phyloP scores from a whole-genome alignment of 2,329 filamentous ascomycete genomes.

The Zarea fungicola region DNA sequence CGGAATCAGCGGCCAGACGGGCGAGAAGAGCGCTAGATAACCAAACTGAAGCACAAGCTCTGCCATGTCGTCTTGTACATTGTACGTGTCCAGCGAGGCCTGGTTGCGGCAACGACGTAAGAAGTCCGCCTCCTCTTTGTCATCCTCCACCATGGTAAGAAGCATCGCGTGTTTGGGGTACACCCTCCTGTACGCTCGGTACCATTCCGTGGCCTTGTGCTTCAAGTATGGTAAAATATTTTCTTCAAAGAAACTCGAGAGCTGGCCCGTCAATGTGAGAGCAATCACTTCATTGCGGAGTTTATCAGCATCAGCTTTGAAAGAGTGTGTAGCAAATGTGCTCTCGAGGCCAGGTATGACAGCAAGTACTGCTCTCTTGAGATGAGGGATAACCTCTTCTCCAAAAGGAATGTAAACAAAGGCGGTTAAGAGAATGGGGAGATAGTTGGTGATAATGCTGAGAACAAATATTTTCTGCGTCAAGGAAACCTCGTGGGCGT shows the following conservation, averaged over 20 bases:
- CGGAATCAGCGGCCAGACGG: slow-evolving; percentile 70
- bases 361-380: slow-evolving; percentile 54
- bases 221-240: slow-evolving; percentile 65
- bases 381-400: slow-evolving; percentile 58
- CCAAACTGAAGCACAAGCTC: slow-evolving; percentile 72
- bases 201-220: slow-evolving; percentile 48
- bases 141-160: slow-evolving; percentile 46
- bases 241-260: slow-evolving; percentile 68
- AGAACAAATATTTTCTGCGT: slow-evolving; percentile 72
- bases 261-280: slow-evolving; percentile 66
- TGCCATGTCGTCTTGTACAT: slow-evolving; percentile 66
- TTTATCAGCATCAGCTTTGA: slow-evolving; percentile 60
- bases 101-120: slow-evolving; percentile 60
- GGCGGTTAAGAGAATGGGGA: slow-evolving; percentile 69
- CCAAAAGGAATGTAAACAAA: slow-evolving; percentile 78
- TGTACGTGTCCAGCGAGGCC: slow-evolving; percentile 62
- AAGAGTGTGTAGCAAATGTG: slow-evolving; percentile 50
- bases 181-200: slow-evolving; percentile 30
- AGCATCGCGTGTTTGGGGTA: slow-evolving; percentile 38
- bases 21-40: slow-evolving; percentile 67
- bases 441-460: slow-evolving; percentile 76
- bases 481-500: slow-evolving; percentile 62
- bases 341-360: slow-evolving; percentile 38
- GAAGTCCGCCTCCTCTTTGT: slow-evolving; percentile 59
- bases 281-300: slow-evolving; percentile 71